Conservation (phyloP, 2,329 filamentous ascomycete species). For the Fusarium decemcellulare region DNA sequence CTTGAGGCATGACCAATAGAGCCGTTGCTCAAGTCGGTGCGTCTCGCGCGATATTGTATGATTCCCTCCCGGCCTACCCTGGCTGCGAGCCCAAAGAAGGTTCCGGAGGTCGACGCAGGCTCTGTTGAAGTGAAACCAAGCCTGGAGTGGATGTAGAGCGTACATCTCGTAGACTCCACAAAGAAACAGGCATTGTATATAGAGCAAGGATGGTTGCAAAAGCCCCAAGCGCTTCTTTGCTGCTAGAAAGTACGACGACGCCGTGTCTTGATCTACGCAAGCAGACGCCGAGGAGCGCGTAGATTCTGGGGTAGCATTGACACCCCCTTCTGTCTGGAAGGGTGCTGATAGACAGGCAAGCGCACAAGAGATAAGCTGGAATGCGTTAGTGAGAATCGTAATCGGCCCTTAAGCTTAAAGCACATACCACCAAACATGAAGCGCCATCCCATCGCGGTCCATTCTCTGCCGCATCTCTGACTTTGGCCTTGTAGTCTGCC, state of each 20-base stretch:
- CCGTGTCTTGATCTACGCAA: neutral
- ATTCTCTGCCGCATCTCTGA: neutral
- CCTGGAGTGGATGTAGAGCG: conserved; percentile 51
- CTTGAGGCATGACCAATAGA: neutral
- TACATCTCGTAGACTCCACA: conserved; percentile 55
- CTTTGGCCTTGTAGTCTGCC: conserved; percentile 3
- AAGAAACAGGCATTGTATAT: neutral
- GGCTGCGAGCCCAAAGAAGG: conserved; percentile 51
- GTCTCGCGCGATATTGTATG: neutral
- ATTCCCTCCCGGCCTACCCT: neutral
- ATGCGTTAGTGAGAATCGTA: neutral
- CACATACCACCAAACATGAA: conserved; percentile 1
- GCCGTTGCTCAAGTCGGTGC: neutral
- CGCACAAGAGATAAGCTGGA: neutral
- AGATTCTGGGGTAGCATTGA: neutral
- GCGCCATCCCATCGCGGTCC: neutral
- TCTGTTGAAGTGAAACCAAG: conserved; percentile 54
- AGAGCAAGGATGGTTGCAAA: neutral
- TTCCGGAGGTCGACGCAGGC: conserved; percentile 46
- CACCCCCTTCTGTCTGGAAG: neutral
- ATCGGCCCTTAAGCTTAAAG: no score
- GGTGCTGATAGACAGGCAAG: neutral
- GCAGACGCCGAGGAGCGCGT: neutral
- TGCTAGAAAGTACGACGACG: neutral
- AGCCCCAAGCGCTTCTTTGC: neutral